A percentile compares a stretch with the other conserved stretches of the same genome.
phyloP scores from a whole-genome alignment of 257 asterid genomes.

The Solanum medicagineum region DNA sequence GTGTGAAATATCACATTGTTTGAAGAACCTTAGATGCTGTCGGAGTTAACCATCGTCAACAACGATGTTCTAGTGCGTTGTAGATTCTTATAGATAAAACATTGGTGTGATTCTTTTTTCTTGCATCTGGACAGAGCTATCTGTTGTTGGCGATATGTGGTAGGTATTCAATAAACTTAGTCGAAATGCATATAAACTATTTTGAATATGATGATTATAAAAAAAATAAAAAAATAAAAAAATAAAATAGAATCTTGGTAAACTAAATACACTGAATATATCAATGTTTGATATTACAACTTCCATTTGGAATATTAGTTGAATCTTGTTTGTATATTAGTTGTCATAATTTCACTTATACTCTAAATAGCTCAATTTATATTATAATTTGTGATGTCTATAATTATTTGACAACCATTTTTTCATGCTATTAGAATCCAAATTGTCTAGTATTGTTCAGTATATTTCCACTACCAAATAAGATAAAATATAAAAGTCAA shows the following conservation, averaged over 20 bases:
- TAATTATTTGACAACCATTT: background rate
- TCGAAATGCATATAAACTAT: no score
- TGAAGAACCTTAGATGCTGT: no score
- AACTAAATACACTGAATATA: background rate
- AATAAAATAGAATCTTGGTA: background rate
- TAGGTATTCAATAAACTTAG: background rate
- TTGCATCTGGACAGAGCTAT: background rate
- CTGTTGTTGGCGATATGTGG: background rate
- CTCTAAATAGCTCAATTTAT: background rate
- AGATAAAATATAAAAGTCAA: background rate
- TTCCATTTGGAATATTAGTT: background rate
- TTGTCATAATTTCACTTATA: background rate
- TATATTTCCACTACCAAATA: background rate
- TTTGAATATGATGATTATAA: no score
- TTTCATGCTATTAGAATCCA: background rate
- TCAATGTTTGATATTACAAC: background rate
- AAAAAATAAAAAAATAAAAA: no score
- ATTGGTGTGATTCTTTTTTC: no score
- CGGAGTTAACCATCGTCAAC: no score
- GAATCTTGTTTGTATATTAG: background rate
- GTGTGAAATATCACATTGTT: no score
- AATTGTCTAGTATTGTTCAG: background rate
- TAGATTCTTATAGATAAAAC: no score
- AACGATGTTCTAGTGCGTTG: no score
- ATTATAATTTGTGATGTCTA: background rate